Base-by-base conservation (phyloP, 2,329 filamentous ascomycete species). In the Apiospora phragmitis region DNA sequence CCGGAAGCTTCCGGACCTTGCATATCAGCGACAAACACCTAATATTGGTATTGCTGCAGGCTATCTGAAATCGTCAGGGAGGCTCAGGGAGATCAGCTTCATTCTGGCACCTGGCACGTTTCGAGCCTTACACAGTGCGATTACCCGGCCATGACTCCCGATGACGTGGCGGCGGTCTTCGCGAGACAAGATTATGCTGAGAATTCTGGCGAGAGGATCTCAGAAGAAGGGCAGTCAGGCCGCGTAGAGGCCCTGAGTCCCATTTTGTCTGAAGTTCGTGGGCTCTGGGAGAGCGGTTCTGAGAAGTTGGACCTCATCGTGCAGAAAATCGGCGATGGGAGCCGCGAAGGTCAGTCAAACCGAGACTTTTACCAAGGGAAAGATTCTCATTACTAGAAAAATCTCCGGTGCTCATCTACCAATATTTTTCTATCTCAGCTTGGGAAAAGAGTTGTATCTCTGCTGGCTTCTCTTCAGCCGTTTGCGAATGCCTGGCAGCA, bases 291-390 rank as follows among this genome's bases (percentile, higher is more conserved):
- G 43, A 75, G 83, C 8, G 78, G 79, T 1, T 82, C 81, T 0
- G 73, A 79, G 11, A 80, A 85, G 0, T 79, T 90, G 21, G 85
- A 86, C 69, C 70, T 75, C 1, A 79, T 87, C 49, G 85, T 85
- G 1, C 84, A 89, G 76, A 86, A 85, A 70, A 76, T 90, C 0
- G 89, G 85, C 0, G 85, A 90, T 73, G 86, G 84, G 6, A 88
- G 88, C 73, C 83, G 89, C 75, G 84, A 88, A 76, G 83, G 88
- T 89, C 75, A 82, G 86, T 78, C 6, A 24, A 11, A 65, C 0
- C 18, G 12, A 32, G 29, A 38, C 21, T 14, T 38, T 21, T n/a
- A n/a, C 21, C 32, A n/a, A 14, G 32, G 3, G 18, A 4, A 38
- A 21, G 3, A 18, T 6, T 4, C n/a, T 62, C 32, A 14, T 4